Evolutionary conservation across 768 basidiomycete species (phyloP).

Genomic region (Daedaleopsis nitida): DNA sequence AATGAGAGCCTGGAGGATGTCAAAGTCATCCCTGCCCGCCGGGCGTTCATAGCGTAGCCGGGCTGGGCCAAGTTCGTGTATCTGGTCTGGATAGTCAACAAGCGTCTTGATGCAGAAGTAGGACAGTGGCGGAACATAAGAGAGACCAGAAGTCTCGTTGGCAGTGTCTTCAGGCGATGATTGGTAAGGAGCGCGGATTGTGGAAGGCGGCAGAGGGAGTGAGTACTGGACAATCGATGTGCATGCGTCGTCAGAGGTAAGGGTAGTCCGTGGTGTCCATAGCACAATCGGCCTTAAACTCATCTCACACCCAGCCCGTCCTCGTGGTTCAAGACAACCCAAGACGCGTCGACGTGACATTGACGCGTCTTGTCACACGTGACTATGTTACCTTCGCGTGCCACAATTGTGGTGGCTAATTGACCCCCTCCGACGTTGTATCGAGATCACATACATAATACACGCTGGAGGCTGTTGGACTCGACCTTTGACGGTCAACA

Average conservation of each 20-base stretch:
- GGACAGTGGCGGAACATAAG: slow-evolving; percentile 51
- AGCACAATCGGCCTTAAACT: slow-evolving; percentile 23
- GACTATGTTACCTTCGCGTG: too few relatives aligned
- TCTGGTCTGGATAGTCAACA: slow-evolving; percentile 45
- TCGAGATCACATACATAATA: too few relatives aligned
- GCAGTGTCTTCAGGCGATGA: not conserved
- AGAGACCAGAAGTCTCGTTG: not conserved
- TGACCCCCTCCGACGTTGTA: too few relatives aligned
- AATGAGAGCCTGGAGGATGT: slow-evolving; percentile 45
- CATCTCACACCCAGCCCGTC: not conserved
- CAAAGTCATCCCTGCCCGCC: slow-evolving; percentile 22
- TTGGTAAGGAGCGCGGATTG: slow-evolving; percentile 20
- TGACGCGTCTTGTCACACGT: not conserved
- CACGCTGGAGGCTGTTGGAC: too few relatives aligned
- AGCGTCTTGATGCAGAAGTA: slow-evolving; percentile 53
- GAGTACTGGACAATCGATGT: slow-evolving; percentile 28
- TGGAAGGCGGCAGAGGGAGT: slow-evolving; percentile 17
- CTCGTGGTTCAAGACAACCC: not conserved
- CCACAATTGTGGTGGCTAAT: too few relatives aligned
- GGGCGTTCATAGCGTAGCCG: slow-evolving; percentile 41
- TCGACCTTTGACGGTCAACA: not conserved
- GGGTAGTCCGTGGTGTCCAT: slow-evolving; percentile 16
- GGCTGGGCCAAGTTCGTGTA: slow-evolving; percentile 37
- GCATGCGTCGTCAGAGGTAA: slow-evolving; percentile 29
- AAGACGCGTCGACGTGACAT: not conserved